These are phyloP conservation scores for Trypanosoma brucei DNA, from an alignment of 208 protist species.

Conservation along the genomic window DNA sequence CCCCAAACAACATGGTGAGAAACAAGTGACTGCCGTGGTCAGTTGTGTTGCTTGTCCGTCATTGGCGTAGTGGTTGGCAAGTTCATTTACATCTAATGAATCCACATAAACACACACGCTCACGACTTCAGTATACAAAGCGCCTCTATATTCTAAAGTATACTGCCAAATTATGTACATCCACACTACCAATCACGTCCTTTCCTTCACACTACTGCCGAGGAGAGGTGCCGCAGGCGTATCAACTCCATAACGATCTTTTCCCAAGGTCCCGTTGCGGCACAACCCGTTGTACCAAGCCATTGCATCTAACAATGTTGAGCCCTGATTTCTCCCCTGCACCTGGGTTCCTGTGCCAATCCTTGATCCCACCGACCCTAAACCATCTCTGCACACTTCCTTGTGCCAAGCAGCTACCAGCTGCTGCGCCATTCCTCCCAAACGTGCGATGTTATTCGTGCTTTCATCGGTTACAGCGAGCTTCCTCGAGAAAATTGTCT, in stretches of 20 bases:
- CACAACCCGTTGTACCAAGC: conserved; percentile 29
- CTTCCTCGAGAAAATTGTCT: conserved; percentile 21
- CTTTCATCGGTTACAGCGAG: not conserved
- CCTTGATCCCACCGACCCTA: not conserved
- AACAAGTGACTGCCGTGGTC: no score
- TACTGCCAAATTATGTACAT: no score
- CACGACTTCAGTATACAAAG: no score
- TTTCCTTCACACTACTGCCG: not conserved
- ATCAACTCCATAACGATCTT: not conserved
- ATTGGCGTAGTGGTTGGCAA: no score
- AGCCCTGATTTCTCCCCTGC: not conserved
- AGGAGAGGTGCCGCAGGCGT: not conserved
- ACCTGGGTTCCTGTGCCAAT: no score
- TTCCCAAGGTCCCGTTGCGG: not conserved
- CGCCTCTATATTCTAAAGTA: no score
- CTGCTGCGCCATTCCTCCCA: conserved; percentile 29
- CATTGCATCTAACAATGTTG: conserved; percentile 23
- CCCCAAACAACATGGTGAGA: no score
- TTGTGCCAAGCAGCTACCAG: conserved; percentile 29
- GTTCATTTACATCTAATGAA: no score
- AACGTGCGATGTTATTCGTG: conserved; percentile 12
- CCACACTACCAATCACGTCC: no score
- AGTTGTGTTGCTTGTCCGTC: no score
- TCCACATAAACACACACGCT: no score
- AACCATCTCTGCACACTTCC: conserved; percentile 15